Base-by-base conservation (phyloP, 495 filamentous ascomycete genomes). In the Hypoxylon fuscum region DNA sequence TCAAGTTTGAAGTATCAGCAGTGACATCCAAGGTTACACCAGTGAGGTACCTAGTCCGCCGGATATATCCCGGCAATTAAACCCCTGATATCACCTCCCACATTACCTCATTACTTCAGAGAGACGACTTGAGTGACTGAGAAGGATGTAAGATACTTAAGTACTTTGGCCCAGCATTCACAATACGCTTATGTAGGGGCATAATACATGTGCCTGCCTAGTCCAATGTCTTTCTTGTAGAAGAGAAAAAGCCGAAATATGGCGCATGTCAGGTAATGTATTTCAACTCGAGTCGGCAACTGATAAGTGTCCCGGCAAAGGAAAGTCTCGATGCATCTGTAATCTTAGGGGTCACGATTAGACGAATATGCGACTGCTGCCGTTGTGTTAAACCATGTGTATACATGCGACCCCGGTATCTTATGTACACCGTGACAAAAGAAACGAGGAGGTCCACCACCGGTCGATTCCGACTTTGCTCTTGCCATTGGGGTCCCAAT, bases 371-470 rank as follows among this genome's bases (percentile, higher is more conserved):
- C 25, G 27, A 45, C 1, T 11, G 20, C 32, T 32, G 23, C 42
- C 22, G 35, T 41, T 52, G 17, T 37, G 45, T 40, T 41, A 57
- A 62, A 22, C 40, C 47, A 15, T 15, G 21, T 56, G 51, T 49
- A 57, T 57, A 43, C 43, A 40, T 61, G 57, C 22, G 40, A 32
- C 31, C 35, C 51, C 63, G 51, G 52, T 66, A 58, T 61, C 57
- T 48, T 66, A 66, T 66, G 35, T 66, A 66, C 63, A 66, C 32
- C 31, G 40, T 14, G 51, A 57, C 46, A 51, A 66, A 58, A 59
- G 35, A 60, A 43, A 56, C 50, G 25, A 34, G 9, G 31, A 23
- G 12, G 17, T 55, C 18, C 42, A 52, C 44, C 55, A 51, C 51
- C 44, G 46, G 31, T n/a, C n/a, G n/a, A n/a, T 2, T 21, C 8